Conservation (phyloP, 805 yeast genomes). For the Hanseniaspora taiwanica region DNA sequence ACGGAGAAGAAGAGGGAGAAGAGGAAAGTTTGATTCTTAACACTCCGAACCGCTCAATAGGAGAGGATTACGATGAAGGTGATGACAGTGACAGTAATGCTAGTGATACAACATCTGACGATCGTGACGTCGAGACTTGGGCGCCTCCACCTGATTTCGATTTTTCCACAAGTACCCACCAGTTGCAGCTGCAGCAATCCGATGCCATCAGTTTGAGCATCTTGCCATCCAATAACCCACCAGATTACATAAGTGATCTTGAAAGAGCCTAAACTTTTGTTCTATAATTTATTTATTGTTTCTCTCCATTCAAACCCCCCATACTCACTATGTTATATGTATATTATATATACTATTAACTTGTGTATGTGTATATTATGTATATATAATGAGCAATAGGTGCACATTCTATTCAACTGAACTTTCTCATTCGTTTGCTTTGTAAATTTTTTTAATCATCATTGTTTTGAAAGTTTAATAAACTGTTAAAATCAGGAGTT, state of each 20-base stretch:
- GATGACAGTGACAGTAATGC: conserved; percentile 2
- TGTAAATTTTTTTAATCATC: neutral
- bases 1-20: too few relatives aligned
- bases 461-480: neutral
- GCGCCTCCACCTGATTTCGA: conserved; percentile 27
- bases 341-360: too few relatives aligned
- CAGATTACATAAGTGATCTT: conserved; percentile 21
- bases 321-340: too few relatives aligned
- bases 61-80: conserved; percentile 6
- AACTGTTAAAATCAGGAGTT: neutral
- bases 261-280: neutral
- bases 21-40: too few relatives aligned
- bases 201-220: conserved; percentile 24
- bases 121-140: neutral
- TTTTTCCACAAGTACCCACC: conserved; percentile 15
- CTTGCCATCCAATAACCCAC: conserved; percentile 26
- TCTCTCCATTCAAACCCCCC: too few relatives aligned
- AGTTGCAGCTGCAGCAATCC: neutral
- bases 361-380: too few relatives aligned
- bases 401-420: too few relatives aligned
- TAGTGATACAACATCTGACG: neutral
- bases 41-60: too few relatives aligned
- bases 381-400: too few relatives aligned
- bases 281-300: too few relatives aligned
- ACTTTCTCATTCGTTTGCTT: too few relatives aligned